A percentile compares a stretch with the other conserved stretches of the same genome.
phyloP scores from a whole-genome alignment of 2,329 filamentous ascomycete species.

The Fusarium liriodendri region DNA sequence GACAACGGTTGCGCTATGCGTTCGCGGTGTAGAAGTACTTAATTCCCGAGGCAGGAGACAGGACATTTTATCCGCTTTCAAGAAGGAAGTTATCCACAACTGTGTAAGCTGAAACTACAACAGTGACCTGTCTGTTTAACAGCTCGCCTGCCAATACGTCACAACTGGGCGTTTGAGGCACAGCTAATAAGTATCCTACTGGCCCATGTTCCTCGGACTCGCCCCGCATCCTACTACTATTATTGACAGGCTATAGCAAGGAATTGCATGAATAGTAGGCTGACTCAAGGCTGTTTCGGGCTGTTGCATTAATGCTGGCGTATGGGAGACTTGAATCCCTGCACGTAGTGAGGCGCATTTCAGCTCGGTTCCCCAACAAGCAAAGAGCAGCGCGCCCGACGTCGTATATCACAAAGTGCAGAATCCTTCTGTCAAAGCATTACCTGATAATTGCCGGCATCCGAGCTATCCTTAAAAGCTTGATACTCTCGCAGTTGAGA shows the following conservation, averaged over 20 bases:
- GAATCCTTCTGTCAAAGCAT: background rate
- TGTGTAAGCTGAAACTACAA: background rate
- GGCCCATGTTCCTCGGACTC: background rate
- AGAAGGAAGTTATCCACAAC: background rate
- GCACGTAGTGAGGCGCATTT: background rate
- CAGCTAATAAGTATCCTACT: background rate
- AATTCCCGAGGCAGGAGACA: no score
- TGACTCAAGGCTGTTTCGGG: background rate
- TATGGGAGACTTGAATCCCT: background rate
- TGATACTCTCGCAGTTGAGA: background rate
- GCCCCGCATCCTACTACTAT: background rate
- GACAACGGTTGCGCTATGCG: no score
- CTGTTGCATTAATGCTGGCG: background rate
- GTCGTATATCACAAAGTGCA: background rate
- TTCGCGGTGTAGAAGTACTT: no score
- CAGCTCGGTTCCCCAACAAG: background rate
- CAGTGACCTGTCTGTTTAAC: background rate
- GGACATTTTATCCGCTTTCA: no score
- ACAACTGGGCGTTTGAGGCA: background rate
- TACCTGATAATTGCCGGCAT: background rate
- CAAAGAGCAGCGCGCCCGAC: background rate
- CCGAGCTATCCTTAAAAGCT: background rate
- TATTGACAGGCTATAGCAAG: background rate
- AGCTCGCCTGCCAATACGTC: background rate
- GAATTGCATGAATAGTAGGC: background rate